These are phyloP conservation scores for Irpex sp. DNA, from an alignment of 1,284 basidiomycete genomes.

Conservation along the genomic window DNA sequence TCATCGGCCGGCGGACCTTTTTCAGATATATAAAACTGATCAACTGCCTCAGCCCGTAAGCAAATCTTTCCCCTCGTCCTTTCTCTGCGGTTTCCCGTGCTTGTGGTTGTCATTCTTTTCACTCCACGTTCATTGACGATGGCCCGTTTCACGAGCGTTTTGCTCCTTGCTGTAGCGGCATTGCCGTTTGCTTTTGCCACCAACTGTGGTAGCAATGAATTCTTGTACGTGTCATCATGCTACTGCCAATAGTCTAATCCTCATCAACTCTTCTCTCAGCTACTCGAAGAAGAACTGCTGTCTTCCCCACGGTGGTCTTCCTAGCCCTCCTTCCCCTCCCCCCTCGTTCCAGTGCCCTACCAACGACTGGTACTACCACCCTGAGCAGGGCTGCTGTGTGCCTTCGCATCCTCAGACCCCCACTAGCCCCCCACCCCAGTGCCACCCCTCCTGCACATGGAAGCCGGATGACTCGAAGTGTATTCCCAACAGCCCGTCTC, in stretches of 20 bases:
- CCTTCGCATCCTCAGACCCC: conserved; percentile 28
- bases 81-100: not conserved
- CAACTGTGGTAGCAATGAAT: conserved; percentile 6
- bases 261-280: conserved; percentile 27
- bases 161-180: conserved; percentile 24
- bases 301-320: conserved; percentile 44
- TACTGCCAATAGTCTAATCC: not conserved
- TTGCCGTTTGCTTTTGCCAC: conserved; percentile 26
- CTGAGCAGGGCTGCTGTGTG: conserved; percentile 43
- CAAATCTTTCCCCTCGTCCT: not conserved
- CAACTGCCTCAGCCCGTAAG: too few relatives aligned
- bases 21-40: not conserved
- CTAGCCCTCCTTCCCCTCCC: conserved; percentile 41
- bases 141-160: conserved; percentile 25
- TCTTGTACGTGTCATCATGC: conserved; percentile 2
- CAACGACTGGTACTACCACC: conserved; percentile 32
- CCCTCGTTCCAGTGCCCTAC: conserved; percentile 40
- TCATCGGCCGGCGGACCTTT: not conserved
- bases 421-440: conserved; percentile 45
- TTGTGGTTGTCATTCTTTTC: conserved; percentile 21
- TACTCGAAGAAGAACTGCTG: conserved; percentile 43
- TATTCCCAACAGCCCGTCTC: not conserved
- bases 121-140: conserved; percentile 26
- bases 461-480: conserved; percentile 35
- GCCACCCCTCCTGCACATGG: conserved; percentile 46